Percentiles rank a stretch among this genome's conserved stretches.
These are phyloP conservation scores for Basipetospora sp. DNA, from an alignment of 2,329 filamentous ascomycete species.

Conservation along the genomic window DNA sequence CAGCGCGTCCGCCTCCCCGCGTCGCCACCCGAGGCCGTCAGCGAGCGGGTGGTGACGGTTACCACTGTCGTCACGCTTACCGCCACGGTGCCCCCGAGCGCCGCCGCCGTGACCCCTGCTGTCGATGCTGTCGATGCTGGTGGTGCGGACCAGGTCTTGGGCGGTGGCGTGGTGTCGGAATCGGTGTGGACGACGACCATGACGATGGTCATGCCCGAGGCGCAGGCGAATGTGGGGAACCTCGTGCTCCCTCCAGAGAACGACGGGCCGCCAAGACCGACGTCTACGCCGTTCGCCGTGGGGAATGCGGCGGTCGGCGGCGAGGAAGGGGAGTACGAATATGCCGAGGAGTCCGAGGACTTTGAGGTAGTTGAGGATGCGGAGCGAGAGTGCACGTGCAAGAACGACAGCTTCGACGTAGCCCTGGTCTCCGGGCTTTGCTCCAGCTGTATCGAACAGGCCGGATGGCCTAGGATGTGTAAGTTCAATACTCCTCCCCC, in stretches of 20 bases:
- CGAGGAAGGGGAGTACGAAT: not conserved
- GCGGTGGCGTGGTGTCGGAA: not conserved
- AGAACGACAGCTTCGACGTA: constrained; percentile 26
- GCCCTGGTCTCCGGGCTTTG: constrained; percentile 23
- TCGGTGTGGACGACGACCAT: constrained; percentile 3
- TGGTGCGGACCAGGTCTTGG: too few relatives aligned
- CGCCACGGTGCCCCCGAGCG: too few relatives aligned
- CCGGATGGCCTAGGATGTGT: constrained; percentile 9
- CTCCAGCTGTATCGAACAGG: constrained; percentile 22
- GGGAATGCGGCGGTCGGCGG: constrained; percentile 8
- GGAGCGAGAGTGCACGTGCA: constrained; percentile 23
- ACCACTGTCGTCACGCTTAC: constrained; percentile 5
- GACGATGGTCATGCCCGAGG: constrained; percentile 6
- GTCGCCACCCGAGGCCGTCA: not conserved
- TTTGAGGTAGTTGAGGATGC: constrained; percentile 10
- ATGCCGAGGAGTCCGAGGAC: constrained; percentile 6
- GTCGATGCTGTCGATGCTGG: not conserved
- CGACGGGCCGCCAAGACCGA: constrained; percentile 6
- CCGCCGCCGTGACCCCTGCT: too few relatives aligned
- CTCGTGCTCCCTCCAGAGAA: not conserved
- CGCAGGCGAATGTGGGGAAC: not conserved
- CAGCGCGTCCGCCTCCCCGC: not conserved
- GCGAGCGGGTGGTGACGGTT: not conserved
- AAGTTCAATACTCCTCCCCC: not conserved
- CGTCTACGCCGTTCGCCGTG: constrained; percentile 7